Base-by-base conservation (phyloP, 225 moss, liverwort and hornwort genomes). In the Sphagnum contortum region DNA sequence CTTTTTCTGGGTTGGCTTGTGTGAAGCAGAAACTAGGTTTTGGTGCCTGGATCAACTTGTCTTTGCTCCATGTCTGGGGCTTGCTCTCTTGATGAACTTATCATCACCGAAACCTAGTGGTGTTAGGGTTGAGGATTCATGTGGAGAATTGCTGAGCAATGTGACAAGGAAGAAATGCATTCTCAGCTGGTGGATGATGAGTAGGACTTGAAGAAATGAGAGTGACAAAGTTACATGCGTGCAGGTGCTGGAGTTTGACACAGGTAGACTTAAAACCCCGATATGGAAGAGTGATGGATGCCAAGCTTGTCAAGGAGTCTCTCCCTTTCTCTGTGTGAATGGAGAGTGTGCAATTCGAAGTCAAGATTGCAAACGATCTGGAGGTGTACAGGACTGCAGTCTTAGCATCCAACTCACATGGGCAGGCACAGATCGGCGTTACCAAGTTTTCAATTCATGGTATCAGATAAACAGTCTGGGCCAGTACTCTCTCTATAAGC, bases 251-350 rank as follows among this genome's bases (percentile, higher is more conserved):
- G 66, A 87, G 74, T 90, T 87, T 54, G 78, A 90, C 4, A 78
- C 78, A 54, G 90, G 90, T 44, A 76, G 87, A 60, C 67, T 90
- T 64, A 56, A 70, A 9, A 68, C 58, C 57, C 59, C 84, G 13
- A 61, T 84, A 3, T 90, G 90, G 90, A 90, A 90, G 76, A 87
- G 72, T 7, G 87, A 90, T 66, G 72, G 77, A 12, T 90, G 90
- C 72, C 77, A 77, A 62, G 78, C 87, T 9, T 89, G 89, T 60
- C 45, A 59, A 29, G 68, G 72, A 12, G 84, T 74, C 50, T 64
- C 83, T 12, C 81, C 81, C 46, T 82, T 90, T 61, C 87, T 84
- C 12, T 90, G 90, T 58, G 60, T 90, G 57, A 66, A 74, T 49
- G 82, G 80, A 45, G 71, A 84, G 67, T 90, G 90, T 71, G 90